These are phyloP conservation scores for Elsinoe ampelina DNA, from an alignment of 2,329 filamentous ascomycete genomes.

Conservation along the genomic window DNA sequence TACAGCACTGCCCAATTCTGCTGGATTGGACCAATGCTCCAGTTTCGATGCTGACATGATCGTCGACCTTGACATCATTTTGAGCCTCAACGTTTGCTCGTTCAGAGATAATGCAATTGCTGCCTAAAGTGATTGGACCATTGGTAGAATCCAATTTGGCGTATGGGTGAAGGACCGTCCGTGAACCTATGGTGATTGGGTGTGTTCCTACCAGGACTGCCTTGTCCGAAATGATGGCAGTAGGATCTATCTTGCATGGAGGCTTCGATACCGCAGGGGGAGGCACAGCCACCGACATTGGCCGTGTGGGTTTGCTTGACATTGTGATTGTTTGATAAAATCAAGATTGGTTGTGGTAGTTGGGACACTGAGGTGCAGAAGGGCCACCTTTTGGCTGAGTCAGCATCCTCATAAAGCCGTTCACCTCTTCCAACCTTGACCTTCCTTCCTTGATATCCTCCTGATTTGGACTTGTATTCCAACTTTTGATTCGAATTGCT, in stretches of 20 bases:
- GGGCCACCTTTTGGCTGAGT: neutral
- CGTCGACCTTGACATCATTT: slow-evolving; percentile 28
- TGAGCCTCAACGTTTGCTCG: slow-evolving; percentile 31
- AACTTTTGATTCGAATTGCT: too few relatives aligned
- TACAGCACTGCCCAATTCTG: slow-evolving; percentile 23
- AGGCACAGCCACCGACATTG: neutral
- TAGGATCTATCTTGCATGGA: slow-evolving; percentile 36
- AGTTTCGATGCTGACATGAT: slow-evolving; percentile 37
- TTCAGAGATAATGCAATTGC: slow-evolving; percentile 67
- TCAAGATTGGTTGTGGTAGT: neutral
- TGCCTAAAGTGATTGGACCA: slow-evolving; percentile 36
- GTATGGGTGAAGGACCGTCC: slow-evolving; percentile 79
- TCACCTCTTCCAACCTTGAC: neutral
- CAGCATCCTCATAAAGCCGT: neutral
- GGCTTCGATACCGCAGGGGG: slow-evolving; percentile 23
- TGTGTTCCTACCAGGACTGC: slow-evolving; percentile 56
- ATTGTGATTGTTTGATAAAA: neutral
- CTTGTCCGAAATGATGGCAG: slow-evolving; percentile 40
- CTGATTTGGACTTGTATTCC: too few relatives aligned
- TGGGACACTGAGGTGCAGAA: neutral
- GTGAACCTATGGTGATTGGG: slow-evolving; percentile 66
- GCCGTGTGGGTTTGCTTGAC: neutral
- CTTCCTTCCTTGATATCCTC: neutral
- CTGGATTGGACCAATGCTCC: slow-evolving; percentile 32
- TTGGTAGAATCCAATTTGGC: slow-evolving; percentile 41